Evolutionary conservation across 257 asterid species (phyloP).

Genomic region (Solanum chilense): DNA sequence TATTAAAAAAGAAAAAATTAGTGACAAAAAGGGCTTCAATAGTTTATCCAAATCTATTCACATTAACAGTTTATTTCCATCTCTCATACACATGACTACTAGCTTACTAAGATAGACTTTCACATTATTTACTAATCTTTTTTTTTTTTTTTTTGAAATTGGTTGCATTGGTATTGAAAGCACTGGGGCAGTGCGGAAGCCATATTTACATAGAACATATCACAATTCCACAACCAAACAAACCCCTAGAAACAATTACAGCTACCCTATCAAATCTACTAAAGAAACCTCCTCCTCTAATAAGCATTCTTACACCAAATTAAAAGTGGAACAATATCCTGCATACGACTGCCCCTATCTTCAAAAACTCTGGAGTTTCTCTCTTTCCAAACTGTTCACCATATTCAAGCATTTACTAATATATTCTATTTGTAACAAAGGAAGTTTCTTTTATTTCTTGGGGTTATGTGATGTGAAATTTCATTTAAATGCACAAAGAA

Average conservation of each 20-base stretch:
- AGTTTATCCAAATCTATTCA: neutral
- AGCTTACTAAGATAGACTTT: neutral
- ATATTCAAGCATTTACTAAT: neutral
- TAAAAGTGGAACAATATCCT: neutral
- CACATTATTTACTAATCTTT: neutral
- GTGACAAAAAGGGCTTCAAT: neutral
- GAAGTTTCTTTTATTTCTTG: neutral
- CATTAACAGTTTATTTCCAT: neutral
- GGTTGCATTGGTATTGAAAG: neutral
- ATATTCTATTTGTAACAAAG: neutral
- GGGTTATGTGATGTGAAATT: neutral
- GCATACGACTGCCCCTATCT: neutral
- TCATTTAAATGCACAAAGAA: neutral
- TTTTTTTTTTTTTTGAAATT: neutral
- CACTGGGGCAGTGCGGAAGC: neutral
- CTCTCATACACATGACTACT: neutral
- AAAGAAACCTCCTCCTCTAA: neutral
- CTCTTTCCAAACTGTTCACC: neutral
- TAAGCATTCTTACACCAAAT: neutral
- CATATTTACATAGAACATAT: neutral
- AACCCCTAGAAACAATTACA: neutral
- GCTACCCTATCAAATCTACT: neutral
- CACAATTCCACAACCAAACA: neutral
- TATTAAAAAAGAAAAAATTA: conserved; percentile 10
- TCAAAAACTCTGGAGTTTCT: rapidly evolving